Evolutionary conservation across 164 flowering plant species (phyloP).

Genomic region (Vitis rotundifolia): DNA sequence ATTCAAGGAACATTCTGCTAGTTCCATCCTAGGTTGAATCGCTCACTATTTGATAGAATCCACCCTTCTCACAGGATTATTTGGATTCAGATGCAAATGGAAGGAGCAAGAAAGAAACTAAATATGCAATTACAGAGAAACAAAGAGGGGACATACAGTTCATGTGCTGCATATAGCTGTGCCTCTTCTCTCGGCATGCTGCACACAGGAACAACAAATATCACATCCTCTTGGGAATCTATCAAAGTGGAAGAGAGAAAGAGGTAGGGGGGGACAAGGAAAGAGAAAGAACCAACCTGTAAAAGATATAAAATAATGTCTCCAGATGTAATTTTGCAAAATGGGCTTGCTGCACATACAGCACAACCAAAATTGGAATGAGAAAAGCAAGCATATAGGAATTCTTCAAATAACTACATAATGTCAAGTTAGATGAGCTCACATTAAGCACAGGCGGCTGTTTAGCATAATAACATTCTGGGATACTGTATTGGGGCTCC

Average conservation of each 20-base stretch:
- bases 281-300: slow-evolving; percentile 54
- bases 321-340: slow-evolving; percentile 67
- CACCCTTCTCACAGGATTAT: too few relatives aligned
- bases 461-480: slow-evolving; percentile 80
- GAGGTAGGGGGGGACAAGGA: neutral
- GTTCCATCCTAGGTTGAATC: too few relatives aligned
- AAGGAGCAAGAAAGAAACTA: neutral
- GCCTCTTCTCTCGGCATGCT: slow-evolving; percentile 99
- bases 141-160: slow-evolving; percentile 58
- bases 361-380: neutral
- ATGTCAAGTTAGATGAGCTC: slow-evolving; percentile 21
- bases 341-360: slow-evolving; percentile 57
- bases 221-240: neutral
- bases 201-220: slow-evolving; percentile 18
- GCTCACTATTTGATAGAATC: too few relatives aligned
- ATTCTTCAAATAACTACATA: neutral
- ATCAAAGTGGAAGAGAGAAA: neutral
- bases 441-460: slow-evolving; percentile 79
- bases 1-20: too few relatives aligned
- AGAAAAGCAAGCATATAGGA: neutral
- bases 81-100: too few relatives aligned
- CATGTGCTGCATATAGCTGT: slow-evolving; percentile 93
- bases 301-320: slow-evolving; percentile 83
- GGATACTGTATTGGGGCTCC: slow-evolving; percentile 85
- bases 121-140: too few relatives aligned